Percentiles rank a stretch among this genome's conserved stretches.
phyloP scores from a whole-genome alignment of 2,329 filamentous ascomycete genomes.

The Trichophaea hybrida region DNA sequence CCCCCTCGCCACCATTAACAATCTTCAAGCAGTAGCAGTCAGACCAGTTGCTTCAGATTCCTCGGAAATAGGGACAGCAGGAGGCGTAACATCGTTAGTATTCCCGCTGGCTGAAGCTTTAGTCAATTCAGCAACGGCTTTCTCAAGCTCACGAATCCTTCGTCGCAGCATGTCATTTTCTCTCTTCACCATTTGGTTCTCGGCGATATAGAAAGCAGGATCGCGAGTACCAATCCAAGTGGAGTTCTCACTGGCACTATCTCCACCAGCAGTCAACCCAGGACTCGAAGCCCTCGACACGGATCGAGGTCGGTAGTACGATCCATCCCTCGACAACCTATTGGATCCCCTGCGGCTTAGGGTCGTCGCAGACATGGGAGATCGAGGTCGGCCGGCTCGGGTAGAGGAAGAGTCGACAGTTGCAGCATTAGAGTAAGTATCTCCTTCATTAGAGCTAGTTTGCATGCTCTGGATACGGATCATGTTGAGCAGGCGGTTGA shows the following conservation, averaged over 20 bases:
- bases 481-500: conserved; percentile 59
- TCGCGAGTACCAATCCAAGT: conserved; percentile 36
- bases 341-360: conserved; percentile 40
- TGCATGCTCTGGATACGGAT: conserved; percentile 63
- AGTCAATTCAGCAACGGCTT: conserved; percentile 19
- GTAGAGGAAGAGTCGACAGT: conserved; percentile 39
- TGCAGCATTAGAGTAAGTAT: conserved; percentile 34
- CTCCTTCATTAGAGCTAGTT: conserved; percentile 34
- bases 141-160: conserved; percentile 36
- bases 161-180: conserved; percentile 74
- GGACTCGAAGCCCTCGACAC: conserved; percentile 37
- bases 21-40: not conserved
- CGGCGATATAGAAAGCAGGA: conserved; percentile 65
- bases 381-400: conserved; percentile 33
- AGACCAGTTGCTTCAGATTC: not conserved
- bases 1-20: not conserved
- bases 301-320: conserved; percentile 12
- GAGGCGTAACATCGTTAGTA: not conserved
- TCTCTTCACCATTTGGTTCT: conserved; percentile 60
- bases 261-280: conserved; percentile 35
- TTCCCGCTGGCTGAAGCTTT: not conserved
- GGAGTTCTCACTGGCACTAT: conserved; percentile 15
- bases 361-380: conserved; percentile 24
- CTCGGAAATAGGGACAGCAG: not conserved
- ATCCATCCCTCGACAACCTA: conserved; percentile 23